Evolutionary conservation across 1,284 basidiomycete species (phyloP).

Genomic region (Leucoagaricus sp.): DNA sequence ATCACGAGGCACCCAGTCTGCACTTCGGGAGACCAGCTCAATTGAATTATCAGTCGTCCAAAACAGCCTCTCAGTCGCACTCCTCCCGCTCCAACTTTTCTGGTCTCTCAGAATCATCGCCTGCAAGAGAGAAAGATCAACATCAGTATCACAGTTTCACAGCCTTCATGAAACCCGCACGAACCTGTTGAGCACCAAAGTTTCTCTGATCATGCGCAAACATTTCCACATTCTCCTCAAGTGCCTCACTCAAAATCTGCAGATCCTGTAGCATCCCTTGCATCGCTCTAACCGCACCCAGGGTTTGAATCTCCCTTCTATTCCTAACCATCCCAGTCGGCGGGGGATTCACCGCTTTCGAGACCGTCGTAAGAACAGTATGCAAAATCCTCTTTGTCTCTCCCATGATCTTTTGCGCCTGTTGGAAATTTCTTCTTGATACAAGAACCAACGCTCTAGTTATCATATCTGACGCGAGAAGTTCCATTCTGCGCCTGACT

Average conservation of each 20-base stretch:
- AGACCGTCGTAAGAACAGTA: constrained; percentile 81
- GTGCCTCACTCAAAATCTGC: constrained; percentile 79
- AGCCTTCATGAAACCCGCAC: constrained; percentile 22
- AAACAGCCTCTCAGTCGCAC: constrained; percentile 85
- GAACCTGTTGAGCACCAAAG: constrained; percentile 90
- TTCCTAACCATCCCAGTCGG: constrained; percentile 56
- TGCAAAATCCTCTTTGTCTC: constrained; percentile 89
- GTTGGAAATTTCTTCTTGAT: constrained; percentile 81
- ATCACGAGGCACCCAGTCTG: constrained; percentile 81
- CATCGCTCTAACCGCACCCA: constrained; percentile 74
- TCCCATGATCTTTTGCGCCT: constrained; percentile 84
- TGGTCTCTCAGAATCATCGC: constrained; percentile 93
- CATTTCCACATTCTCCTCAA: constrained; percentile 87
- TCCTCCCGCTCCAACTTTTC: constrained; percentile 88
- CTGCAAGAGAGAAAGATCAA: constrained; percentile 40
- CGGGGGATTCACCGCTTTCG: constrained; percentile 65
- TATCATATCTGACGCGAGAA: constrained; percentile 93
- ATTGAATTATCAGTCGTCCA: constrained; percentile 88
- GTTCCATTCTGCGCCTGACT: constrained; percentile 90
- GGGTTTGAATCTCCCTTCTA: constrained; percentile 72
- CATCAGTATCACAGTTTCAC: constrained; percentile 11
- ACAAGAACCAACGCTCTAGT: constrained; percentile 89
- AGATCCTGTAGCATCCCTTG: constrained; percentile 84
- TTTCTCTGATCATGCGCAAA: constrained; percentile 91
- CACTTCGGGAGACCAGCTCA: constrained; percentile 78